These are phyloP conservation scores for Acanthamoeba rhysodes DNA, from an alignment of 208 protist species.

Conservation along the genomic window DNA sequence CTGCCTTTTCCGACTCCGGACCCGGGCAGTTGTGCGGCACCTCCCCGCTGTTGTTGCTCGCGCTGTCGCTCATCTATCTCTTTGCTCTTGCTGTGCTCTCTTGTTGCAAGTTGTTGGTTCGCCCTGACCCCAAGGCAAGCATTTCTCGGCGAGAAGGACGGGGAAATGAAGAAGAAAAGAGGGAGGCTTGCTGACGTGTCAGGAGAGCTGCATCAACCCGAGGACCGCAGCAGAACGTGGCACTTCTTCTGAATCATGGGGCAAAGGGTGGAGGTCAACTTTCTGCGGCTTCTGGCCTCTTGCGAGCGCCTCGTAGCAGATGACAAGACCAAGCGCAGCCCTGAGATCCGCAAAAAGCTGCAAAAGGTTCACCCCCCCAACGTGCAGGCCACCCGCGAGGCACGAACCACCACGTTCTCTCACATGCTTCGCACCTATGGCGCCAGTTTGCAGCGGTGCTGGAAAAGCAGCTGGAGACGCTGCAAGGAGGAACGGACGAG, in stretches of 20 bases:
- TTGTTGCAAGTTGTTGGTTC: no score
- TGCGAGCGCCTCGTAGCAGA: neutral
- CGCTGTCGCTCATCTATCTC: neutral
- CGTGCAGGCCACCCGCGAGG: neutral
- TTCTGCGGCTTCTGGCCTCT: neutral
- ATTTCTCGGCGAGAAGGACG: no score
- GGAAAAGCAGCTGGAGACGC: neutral
- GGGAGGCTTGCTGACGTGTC: no score
- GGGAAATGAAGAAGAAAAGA: no score
- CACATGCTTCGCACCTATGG: neutral
- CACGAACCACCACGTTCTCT: no score
- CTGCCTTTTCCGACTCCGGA: constrained; percentile 94
- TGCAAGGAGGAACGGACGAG: neutral
- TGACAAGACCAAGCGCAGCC: constrained; percentile 24
- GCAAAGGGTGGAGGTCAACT: neutral
- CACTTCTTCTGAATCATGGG: neutral
- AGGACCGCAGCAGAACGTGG: no score
- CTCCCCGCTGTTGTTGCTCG: neutral
- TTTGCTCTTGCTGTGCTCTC: neutral
- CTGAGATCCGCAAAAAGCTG: neutral
- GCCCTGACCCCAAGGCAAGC: no score
- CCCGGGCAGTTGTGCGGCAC: constrained; percentile 95
- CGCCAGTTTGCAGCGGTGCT: constrained; percentile 8
- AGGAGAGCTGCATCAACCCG: neutral
- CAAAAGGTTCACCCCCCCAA: neutral